These are phyloP conservation scores for Botrytis paeoniae DNA, from an alignment of 2,329 filamentous ascomycete species.

Conservation along the genomic window DNA sequence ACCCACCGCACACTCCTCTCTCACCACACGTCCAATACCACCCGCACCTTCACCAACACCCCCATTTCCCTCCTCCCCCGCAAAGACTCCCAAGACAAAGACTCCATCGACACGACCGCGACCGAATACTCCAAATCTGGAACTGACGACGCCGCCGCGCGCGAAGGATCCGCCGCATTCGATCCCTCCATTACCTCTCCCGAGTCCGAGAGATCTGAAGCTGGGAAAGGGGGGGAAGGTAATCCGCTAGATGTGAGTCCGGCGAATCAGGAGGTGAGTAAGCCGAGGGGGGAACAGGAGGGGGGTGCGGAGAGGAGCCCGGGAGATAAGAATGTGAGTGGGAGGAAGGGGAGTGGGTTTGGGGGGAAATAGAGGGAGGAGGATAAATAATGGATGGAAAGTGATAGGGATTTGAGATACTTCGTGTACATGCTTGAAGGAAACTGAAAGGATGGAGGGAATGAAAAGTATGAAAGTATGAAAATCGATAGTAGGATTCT, in stretches of 20 bases:
- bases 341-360: slow-evolving; percentile 40
- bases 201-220: slow-evolving; percentile 50
- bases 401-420: slow-evolving; percentile 33
- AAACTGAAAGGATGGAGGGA: neutral
- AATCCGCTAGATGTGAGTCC: slow-evolving; percentile 59
- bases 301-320: slow-evolving; percentile 50
- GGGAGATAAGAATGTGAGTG: slow-evolving; percentile 37
- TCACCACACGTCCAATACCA: neutral
- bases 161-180: slow-evolving; percentile 62
- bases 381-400: slow-evolving; percentile 43
- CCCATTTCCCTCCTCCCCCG: slow-evolving; percentile 3
- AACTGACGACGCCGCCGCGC: slow-evolving; percentile 56
- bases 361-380: slow-evolving; percentile 41
- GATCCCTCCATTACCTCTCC: slow-evolving; percentile 45
- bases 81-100: slow-evolving; percentile 55
- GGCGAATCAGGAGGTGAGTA: slow-evolving; percentile 56
- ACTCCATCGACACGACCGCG: slow-evolving; percentile 60
- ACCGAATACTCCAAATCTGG: slow-evolving; percentile 68
- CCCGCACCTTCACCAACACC: neutral
- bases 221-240: slow-evolving; percentile 31
- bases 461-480: no score
- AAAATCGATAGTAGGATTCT: neutral
- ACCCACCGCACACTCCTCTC: no score
- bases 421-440: neutral
- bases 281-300: slow-evolving; percentile 44